A percentile compares a stretch with the other conserved stretches of the same genome.
These are phyloP conservation scores for Xylaria sp. DNA, from an alignment of 2,329 filamentous ascomycete species.

Conservation along the genomic window DNA sequence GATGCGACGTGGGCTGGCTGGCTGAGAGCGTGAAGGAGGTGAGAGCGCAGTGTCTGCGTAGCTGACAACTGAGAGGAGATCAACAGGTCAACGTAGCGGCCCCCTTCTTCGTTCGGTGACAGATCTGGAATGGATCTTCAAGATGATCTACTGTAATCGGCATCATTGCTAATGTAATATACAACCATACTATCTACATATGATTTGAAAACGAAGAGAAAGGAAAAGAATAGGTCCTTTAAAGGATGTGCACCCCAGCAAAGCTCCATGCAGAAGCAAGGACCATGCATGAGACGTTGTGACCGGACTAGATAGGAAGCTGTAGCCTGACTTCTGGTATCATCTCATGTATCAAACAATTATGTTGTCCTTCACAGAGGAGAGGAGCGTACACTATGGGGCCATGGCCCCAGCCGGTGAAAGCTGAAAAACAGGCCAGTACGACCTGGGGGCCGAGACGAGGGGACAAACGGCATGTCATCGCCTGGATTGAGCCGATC, in stretches of 20 bases:
- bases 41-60: not conserved
- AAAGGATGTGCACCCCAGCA: constrained; percentile 25
- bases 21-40: not conserved
- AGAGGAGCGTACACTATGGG: not conserved
- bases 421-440: constrained; percentile 12
- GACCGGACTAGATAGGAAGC: not conserved
- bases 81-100: not conserved
- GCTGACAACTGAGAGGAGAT: not conserved
- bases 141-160: not conserved
- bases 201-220: not conserved
- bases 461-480: not conserved
- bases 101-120: not conserved
- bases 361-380: not conserved
- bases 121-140: not conserved
- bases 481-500: constrained; percentile 1
- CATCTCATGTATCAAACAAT: not conserved
- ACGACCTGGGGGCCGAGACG: not conserved
- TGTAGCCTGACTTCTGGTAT: not conserved
- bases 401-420: not conserved
- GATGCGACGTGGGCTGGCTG: constrained; percentile 11
- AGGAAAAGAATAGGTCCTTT: constrained; percentile 10
- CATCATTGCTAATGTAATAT: not conserved
- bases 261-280: constrained; percentile 22
- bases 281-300: constrained; percentile 30
- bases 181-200: not conserved